Evolutionary conservation across 2,329 filamentous ascomycete species (phyloP).

Genomic region (Eutypa lata): DNA sequence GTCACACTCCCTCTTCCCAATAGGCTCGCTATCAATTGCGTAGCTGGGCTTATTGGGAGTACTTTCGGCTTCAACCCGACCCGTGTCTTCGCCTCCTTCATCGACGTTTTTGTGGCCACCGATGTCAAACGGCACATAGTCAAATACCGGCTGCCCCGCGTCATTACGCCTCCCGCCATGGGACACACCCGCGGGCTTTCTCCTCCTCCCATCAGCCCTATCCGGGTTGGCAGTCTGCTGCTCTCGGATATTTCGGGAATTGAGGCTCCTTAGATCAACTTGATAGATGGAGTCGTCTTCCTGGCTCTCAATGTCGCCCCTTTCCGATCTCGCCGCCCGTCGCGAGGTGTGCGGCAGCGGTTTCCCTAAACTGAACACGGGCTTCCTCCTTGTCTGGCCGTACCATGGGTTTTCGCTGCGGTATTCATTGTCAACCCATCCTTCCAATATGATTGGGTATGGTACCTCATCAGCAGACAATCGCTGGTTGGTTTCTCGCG

Average conservation of each 20-base stretch:
- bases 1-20: constrained; percentile 17
- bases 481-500: background rate
- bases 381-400: constrained; percentile 12
- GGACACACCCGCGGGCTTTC: constrained; percentile 4
- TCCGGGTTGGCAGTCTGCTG: background rate
- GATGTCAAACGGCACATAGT: constrained; percentile 2
- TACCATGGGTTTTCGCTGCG: constrained; percentile 23
- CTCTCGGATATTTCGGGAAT: background rate
- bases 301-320: constrained; percentile 1
- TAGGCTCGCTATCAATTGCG: constrained; percentile 19
- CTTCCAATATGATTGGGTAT: background rate
- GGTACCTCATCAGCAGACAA: too few relatives aligned
- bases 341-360: constrained; percentile 19
- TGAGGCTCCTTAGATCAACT: background rate
- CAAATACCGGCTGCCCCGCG: constrained; percentile 11
- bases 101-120: background rate
- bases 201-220: background rate
- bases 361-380: constrained; percentile 21
- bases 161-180: constrained; percentile 7
- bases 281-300: background rate
- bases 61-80: background rate
- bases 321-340: constrained; percentile 4
- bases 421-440: constrained; percentile 18
- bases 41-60: constrained; percentile 10
- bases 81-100: background rate